phyloP scores from a whole-genome alignment of 345 rosid genomes.

The Euphorbia lathyris region DNA sequence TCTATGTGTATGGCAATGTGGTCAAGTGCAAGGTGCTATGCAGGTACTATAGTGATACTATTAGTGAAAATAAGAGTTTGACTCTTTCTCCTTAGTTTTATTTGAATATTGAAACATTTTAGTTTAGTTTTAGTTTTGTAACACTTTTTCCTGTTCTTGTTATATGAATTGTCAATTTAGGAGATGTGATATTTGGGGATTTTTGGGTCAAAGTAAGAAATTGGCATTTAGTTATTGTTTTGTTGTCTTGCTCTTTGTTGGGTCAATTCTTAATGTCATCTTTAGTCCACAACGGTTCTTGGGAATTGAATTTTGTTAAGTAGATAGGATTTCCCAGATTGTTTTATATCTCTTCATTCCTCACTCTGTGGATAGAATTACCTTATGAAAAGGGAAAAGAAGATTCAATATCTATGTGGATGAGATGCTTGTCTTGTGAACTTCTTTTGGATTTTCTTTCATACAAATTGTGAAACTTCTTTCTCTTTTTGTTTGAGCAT shows the following conservation, averaged over 20 bases:
- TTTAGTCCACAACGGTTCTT: neutral
- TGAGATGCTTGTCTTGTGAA: slow-evolving; percentile 27
- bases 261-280: slow-evolving; percentile 10
- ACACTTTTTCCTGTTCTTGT: slow-evolving; percentile 2
- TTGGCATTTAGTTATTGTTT: slow-evolving; percentile 29
- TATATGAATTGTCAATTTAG: slow-evolving; percentile 4
- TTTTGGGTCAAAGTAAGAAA: slow-evolving; percentile 26
- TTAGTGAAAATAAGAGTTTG: slow-evolving; percentile 21
- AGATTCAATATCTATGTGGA: slow-evolving; percentile 13
- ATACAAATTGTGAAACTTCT: too few species aligned
- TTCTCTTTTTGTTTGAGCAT: too few species aligned
- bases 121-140: slow-evolving; percentile 13
- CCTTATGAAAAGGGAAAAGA: neutral
- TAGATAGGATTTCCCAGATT: neutral
- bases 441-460: slow-evolving; percentile 21
- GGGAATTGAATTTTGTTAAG: slow-evolving; percentile 8
- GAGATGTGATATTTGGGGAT: slow-evolving; percentile 5
- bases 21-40: slow-evolving; percentile 91
- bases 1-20: slow-evolving; percentile 71
- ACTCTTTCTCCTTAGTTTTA: slow-evolving; percentile 23
- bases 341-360: neutral
- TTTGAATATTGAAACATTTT: neutral
- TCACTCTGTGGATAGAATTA: slow-evolving; percentile 20
- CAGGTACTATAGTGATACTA: slow-evolving; percentile 42
- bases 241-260: slow-evolving; percentile 21